Base-by-base conservation (phyloP, 1,284 basidiomycete genomes). In the Naganishia cerealis region DNA sequence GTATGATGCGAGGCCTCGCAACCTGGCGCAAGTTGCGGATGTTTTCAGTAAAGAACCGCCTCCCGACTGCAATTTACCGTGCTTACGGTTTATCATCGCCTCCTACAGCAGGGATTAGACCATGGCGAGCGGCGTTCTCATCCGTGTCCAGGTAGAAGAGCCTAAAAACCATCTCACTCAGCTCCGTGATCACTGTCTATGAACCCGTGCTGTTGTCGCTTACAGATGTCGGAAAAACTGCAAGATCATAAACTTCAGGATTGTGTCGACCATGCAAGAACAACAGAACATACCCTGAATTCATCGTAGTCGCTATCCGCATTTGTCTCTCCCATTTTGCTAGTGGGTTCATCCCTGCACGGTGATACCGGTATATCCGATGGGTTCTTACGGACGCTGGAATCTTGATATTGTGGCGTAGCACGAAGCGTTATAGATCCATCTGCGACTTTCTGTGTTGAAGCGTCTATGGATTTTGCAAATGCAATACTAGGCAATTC, bases 91-190 rank as follows among this genome's bases (percentile, higher is more conserved):
- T 69, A 12, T 70, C 84, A 0, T 82, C 82, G 12, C 81, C 77
- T 70, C 86, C 86, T 0, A 56, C 15, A 2, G 75, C 77, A n/a
- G 85, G 79, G 2, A 73, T 53, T 81, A 95, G 86, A 0, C 83
- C 85, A 71, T 91, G 85, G 73, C 82, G 80, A 8, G 76, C 77
- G 0, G 92, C 91, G 74, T 92, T 92, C 10, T 82, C 82, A 0
- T 87, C 84, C 1, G 90, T 87, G 78, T 95, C 93, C 46, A 96
- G 83, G 79, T 95, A 96, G 80, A 94, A 94, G 72, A 87, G 87
- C 67, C 90, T 91, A 59, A 42, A 69, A 52, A 66, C 6, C 38
- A 56, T 29, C 9, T 46, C 43, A 55, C 8, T 12, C 16, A 56
- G 42, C 33, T 21, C 55, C 21, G 8, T 24, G 2, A n/a, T 50